Percentiles rank a stretch among this genome's conserved stretches.
phyloP scores from a whole-genome alignment of 768 basidiomycete genomes.

The Lentinula boryana region DNA sequence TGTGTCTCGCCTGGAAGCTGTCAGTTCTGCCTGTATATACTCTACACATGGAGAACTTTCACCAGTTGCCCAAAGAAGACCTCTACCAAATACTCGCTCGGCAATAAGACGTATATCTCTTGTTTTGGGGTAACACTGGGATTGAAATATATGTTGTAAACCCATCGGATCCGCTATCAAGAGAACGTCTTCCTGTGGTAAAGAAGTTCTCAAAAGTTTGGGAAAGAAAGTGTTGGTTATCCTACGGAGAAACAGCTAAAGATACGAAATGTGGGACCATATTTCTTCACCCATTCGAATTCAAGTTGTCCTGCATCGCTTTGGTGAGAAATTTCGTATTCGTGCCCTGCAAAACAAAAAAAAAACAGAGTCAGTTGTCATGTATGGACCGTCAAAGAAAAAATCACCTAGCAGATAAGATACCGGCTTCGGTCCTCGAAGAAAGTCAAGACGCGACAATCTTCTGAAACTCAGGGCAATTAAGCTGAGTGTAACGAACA shows the following conservation, averaged over 20 bases:
- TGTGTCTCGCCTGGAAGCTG: constrained; percentile 11
- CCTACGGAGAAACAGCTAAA: background rate
- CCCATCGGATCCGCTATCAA: constrained; percentile 3
- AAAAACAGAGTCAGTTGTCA: background rate
- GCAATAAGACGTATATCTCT: constrained; percentile 12
- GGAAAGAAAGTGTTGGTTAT: background rate
- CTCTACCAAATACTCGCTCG: constrained; percentile 15
- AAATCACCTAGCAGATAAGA: background rate
- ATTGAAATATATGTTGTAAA: constrained; percentile 21
- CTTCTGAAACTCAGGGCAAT: background rate
- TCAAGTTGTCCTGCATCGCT: background rate
- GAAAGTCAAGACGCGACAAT: background rate
- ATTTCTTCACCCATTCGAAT: background rate
- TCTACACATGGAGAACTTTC: background rate
- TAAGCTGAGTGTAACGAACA: background rate
- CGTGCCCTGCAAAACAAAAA: background rate
- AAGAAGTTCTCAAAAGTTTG: too few species aligned
- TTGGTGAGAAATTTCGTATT: constrained; percentile 1
- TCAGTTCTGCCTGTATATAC: background rate
- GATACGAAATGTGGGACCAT: background rate
- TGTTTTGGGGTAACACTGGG: constrained; percentile 20
- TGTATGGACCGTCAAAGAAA: background rate
- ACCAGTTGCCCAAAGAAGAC: constrained; percentile 22
- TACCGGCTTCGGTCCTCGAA: background rate
- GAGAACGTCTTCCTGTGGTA: background rate